Percentiles rank a stretch among this genome's conserved stretches.
These are phyloP conservation scores for Spergularia azorica DNA, from an alignment of 179 eudicot species.

Conservation along the genomic window DNA sequence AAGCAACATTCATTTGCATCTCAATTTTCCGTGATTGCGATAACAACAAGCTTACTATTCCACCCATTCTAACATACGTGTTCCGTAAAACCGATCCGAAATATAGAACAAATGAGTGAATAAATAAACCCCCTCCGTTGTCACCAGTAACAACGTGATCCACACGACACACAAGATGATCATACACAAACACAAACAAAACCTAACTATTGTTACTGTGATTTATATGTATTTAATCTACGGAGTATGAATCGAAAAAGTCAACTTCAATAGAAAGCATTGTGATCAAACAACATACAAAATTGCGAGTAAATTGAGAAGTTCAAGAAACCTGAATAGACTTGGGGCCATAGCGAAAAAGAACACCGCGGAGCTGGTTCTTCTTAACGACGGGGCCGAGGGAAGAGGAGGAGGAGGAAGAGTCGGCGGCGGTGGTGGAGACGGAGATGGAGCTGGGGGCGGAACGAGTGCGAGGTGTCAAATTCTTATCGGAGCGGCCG, in stretches of 20 bases:
- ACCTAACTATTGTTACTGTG: too few species aligned
- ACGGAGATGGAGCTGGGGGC: constrained; percentile 32
- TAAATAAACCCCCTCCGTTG: background rate
- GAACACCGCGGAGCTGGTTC: constrained; percentile 78
- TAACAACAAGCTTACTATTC: background rate
- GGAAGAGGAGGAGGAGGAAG: constrained; percentile 23
- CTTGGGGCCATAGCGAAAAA: constrained; percentile 85
- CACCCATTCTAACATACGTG: background rate
- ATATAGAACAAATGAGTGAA: background rate
- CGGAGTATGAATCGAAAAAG: background rate
- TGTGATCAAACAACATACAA: background rate
- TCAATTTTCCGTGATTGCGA: background rate
- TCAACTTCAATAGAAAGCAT: background rate
- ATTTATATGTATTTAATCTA: background rate
- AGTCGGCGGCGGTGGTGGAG: constrained; percentile 23
- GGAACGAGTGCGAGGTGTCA: constrained; percentile 31
- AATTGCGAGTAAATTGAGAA: background rate
- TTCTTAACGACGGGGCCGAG: constrained; percentile 61
- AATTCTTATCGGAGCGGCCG: constrained; percentile 56
- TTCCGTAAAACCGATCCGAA: background rate
- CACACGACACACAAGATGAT: background rate
- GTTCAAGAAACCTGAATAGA: constrained; percentile 54
- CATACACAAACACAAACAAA: background rate
- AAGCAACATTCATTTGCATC: background rate
- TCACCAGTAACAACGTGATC: background rate